These are phyloP conservation scores for Entelexis sorbosivorans DNA, from an alignment of 1,139 yeast genomes.

Conservation along the genomic window DNA sequence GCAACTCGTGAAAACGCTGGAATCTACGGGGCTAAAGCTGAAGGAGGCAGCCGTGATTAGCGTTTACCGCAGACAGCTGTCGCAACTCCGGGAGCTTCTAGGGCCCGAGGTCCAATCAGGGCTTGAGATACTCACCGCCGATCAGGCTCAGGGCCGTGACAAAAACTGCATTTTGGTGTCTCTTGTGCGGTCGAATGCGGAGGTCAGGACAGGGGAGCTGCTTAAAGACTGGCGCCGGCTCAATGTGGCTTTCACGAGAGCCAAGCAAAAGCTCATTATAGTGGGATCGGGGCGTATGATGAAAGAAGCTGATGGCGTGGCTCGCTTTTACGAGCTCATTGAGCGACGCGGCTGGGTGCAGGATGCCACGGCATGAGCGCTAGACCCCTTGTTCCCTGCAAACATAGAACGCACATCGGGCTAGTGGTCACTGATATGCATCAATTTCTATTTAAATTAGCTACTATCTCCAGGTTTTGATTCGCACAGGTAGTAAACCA, in stretches of 20 bases:
- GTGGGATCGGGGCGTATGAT: constrained; percentile 65
- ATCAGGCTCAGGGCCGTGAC: constrained; percentile 92
- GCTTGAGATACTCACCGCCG: constrained; percentile 82
- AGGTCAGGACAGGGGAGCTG: constrained; percentile 62
- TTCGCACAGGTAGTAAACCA: too few species aligned
- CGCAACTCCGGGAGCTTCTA: constrained; percentile 33
- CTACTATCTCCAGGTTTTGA: too few species aligned
- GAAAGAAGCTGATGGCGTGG: constrained; percentile 18
- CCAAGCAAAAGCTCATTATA: constrained; percentile 69
- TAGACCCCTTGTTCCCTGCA: too few species aligned
- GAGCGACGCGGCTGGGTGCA: constrained; percentile 17
- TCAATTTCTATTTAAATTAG: too few species aligned
- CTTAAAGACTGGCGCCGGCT: constrained; percentile 82
- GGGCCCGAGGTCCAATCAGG: constrained; percentile 27
- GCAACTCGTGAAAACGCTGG: constrained; percentile 51
- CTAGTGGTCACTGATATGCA: too few species aligned
- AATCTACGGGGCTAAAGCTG: constrained; percentile 49
- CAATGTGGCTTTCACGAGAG: constrained; percentile 89
- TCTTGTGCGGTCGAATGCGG: constrained; percentile 66
- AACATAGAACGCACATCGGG: too few species aligned
- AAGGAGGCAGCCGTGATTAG: constrained; percentile 75
- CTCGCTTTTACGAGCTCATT: constrained; percentile 17
- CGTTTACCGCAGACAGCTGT: constrained; percentile 70
- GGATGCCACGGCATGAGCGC: too few species aligned
- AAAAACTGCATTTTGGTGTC: constrained; percentile 83